A percentile compares a stretch with the other conserved stretches of the same genome.
These are phyloP conservation scores for Suhomyces emberorum DNA, from an alignment of 805 yeast genomes.

Conservation along the genomic window DNA sequence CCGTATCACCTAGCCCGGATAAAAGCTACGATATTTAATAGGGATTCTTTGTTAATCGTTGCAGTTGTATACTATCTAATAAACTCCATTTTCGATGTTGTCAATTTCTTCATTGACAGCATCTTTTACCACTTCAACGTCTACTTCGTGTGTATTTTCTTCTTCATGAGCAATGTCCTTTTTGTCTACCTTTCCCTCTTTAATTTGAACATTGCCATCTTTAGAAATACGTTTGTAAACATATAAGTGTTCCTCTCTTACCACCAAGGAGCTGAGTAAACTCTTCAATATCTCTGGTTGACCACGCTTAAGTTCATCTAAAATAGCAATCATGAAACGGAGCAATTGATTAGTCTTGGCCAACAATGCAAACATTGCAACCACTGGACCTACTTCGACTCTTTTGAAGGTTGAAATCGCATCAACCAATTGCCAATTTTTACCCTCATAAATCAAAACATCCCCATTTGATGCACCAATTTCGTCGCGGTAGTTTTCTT, in stretches of 20 bases:
- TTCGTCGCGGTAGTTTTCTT: slow-evolving; percentile 19
- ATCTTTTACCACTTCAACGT: slow-evolving; percentile 7
- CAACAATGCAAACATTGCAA: neutral
- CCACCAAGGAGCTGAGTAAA: slow-evolving; percentile 18
- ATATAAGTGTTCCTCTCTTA: slow-evolving; percentile 21
- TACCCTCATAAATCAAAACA: slow-evolving; percentile 10
- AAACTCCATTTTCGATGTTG: slow-evolving; percentile 8
- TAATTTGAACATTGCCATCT: slow-evolving; percentile 11
- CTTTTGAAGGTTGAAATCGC: slow-evolving; percentile 20
- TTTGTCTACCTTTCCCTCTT: neutral
- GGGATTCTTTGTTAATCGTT: too few species aligned
- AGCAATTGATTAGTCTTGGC: neutral
- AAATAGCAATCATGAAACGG: slow-evolving; percentile 1
- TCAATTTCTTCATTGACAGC: slow-evolving; percentile 11
- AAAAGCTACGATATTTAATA: too few species aligned
- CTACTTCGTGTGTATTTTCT: slow-evolving; percentile 6
- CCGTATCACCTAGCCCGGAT: neutral
- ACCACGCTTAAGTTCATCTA: slow-evolving; percentile 10
- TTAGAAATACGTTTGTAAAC: slow-evolving; percentile 25
- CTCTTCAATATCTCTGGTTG: slow-evolving; percentile 6
- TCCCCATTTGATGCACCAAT: slow-evolving; percentile 1
- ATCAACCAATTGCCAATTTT: slow-evolving; percentile 22
- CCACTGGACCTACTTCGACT: slow-evolving; percentile 16
- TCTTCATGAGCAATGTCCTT: neutral
- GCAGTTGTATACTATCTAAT: too few species aligned